A percentile compares a stretch with the other conserved stretches of the same genome.
phyloP scores from a whole-genome alignment of 2,329 filamentous ascomycete species.

The Ophiostoma piceae region DNA sequence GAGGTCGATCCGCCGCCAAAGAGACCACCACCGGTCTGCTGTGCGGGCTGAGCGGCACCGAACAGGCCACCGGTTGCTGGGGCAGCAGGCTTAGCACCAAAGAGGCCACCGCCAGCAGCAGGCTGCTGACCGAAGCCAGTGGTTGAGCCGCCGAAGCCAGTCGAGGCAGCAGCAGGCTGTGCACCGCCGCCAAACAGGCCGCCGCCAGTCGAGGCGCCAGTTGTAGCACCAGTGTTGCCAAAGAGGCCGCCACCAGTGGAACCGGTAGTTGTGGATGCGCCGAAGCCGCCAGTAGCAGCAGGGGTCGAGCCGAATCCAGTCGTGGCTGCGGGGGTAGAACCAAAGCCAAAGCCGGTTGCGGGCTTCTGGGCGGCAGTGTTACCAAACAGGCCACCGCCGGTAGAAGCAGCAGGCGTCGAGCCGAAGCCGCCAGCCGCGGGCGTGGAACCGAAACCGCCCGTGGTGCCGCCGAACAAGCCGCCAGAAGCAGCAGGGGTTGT shows the following conservation, averaged over 20 bases:
- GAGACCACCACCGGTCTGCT: slow-evolving; percentile 22
- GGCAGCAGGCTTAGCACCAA: slow-evolving; percentile 19
- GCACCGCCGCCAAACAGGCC: slow-evolving; percentile 38
- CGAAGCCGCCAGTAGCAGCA: slow-evolving; percentile 30
- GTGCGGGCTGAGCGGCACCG: slow-evolving; percentile 38
- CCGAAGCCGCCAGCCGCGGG: slow-evolving; percentile 29
- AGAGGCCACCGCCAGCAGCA: slow-evolving; percentile 6
- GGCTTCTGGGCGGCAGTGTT: slow-evolving; percentile 28
- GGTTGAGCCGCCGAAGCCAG: neutral
- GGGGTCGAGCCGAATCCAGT: slow-evolving; percentile 41
- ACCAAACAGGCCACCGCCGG: slow-evolving; percentile 34
- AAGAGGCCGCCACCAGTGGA: slow-evolving; percentile 37
- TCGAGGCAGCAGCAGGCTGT: neutral
- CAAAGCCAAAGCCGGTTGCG: slow-evolving; percentile 31
- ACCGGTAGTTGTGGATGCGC: slow-evolving; percentile 13
- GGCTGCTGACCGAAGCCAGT: slow-evolving; percentile 7
- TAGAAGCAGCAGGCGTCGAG: slow-evolving; percentile 21
- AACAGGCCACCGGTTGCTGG: slow-evolving; percentile 37
- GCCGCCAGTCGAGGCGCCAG: neutral
- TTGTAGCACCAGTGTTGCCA: slow-evolving; percentile 38
- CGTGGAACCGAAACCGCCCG: slow-evolving; percentile 29
- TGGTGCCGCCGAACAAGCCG: slow-evolving; percentile 24
- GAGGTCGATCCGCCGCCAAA: neutral
- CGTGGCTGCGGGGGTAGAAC: slow-evolving; percentile 31
- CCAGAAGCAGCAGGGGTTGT: slow-evolving; percentile 11